Conservation (phyloP, 768 basidiomycete species). For the Botryobasidium botryosum region DNA sequence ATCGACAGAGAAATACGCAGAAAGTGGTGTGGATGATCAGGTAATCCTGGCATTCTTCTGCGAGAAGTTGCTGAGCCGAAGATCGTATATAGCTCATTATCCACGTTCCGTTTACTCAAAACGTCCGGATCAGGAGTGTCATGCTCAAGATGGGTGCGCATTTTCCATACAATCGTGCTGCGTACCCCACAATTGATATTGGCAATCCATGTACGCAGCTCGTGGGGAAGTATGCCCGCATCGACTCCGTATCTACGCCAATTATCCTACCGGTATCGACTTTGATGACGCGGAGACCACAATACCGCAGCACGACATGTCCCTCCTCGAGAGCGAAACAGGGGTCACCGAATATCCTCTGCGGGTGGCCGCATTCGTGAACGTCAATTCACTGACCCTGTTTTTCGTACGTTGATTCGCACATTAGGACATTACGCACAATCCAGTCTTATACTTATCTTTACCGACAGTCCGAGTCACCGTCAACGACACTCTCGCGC, state of each 20-base stretch:
- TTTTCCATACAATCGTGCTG: background rate
- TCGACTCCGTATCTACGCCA: slow-evolving; percentile 59
- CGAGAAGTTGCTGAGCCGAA: background rate
- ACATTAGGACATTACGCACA: background rate
- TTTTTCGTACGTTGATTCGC: slow-evolving; percentile 50
- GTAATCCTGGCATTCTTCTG: slow-evolving; percentile 21
- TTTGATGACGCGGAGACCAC: slow-evolving; percentile 54
- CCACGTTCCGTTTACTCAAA: slow-evolving; percentile 65
- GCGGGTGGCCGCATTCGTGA: slow-evolving; percentile 58
- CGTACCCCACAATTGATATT: background rate
- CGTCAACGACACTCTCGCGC: slow-evolving; percentile 31
- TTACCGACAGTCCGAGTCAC: slow-evolving; percentile 14
- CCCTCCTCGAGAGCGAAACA: slow-evolving; percentile 51
- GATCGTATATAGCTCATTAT: slow-evolving; percentile 44
- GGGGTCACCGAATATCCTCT: slow-evolving; percentile 62
- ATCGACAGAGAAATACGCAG: slow-evolving; percentile 42
- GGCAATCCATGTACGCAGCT: slow-evolving; percentile 25
- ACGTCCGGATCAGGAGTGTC: slow-evolving; percentile 57
- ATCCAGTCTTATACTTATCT: background rate
- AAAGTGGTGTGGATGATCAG: slow-evolving; percentile 78
- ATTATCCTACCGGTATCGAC: slow-evolving; percentile 57
- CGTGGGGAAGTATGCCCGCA: slow-evolving; percentile 60
- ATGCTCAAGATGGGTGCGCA: slow-evolving; percentile 56
- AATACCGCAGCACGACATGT: slow-evolving; percentile 54
- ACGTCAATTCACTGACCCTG: slow-evolving; percentile 51